Percentiles rank a stretch among this genome's conserved stretches.
Evolutionary conservation across 345 rosid species (phyloP).

Genomic region (Erysimum cheiranthoides): DNA sequence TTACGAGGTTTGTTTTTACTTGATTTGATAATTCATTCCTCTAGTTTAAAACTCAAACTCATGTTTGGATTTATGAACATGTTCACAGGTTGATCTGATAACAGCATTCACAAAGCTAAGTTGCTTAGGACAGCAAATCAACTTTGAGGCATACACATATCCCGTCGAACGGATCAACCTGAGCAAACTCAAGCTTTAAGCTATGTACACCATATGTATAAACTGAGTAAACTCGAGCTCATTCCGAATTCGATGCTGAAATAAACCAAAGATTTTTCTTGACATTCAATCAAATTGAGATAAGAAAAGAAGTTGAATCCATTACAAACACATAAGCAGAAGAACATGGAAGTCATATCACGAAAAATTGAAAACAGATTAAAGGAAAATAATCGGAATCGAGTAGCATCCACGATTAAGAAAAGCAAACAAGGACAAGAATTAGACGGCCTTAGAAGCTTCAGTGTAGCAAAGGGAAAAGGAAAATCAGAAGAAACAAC

Average conservation of each 20-base stretch:
- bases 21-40: background rate
- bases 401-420: constrained; percentile 44
- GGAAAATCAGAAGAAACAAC: constrained; percentile 40
- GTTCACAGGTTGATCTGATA: constrained; percentile 85
- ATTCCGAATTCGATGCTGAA: background rate
- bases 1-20: constrained; percentile 67
- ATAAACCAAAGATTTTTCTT: constrained; percentile 13
- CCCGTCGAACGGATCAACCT: constrained; percentile 66
- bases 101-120: constrained; percentile 83
- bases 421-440: constrained; percentile 50
- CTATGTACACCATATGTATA: constrained; percentile 17
- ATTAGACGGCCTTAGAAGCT: constrained; percentile 49
- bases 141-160: constrained; percentile 88
- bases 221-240: constrained; percentile 6
- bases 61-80: background rate
- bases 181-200: constrained; percentile 74
- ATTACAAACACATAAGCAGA: constrained; percentile 23
- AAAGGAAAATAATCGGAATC: constrained; percentile 22
- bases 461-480: background rate
- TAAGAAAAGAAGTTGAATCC: background rate
- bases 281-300: background rate
- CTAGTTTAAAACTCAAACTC: background rate
- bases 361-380: background rate
- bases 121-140: constrained; percentile 80
- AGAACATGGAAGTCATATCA: background rate